Evolutionary conservation across 129 eudicot genomes (phyloP).

Genomic region (Artemisia argyi): DNA sequence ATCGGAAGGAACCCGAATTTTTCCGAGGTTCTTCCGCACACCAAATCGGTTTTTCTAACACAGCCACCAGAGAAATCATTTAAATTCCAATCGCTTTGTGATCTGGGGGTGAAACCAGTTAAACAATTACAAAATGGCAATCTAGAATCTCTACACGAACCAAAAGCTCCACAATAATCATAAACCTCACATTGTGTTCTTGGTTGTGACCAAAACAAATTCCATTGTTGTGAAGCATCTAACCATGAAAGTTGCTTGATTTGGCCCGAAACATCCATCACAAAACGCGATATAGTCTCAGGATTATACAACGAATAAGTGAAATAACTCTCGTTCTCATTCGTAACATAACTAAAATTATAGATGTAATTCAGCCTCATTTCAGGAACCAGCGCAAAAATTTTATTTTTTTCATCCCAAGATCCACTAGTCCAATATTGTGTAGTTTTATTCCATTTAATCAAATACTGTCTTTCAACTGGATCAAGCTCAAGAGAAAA

Average conservation of each 20-base stretch:
- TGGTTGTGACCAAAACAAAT: constrained; percentile 56
- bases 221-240: constrained; percentile 36
- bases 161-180: constrained; percentile 63
- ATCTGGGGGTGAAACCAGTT: constrained; percentile 37
- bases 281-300: constrained; percentile 34
- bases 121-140: constrained; percentile 53
- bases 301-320: constrained; percentile 38
- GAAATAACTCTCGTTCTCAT: constrained; percentile 54
- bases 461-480: constrained; percentile 21
- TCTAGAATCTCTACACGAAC: constrained; percentile 35
- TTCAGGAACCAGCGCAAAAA: constrained; percentile 45
- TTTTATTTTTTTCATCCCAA: constrained; percentile 35
- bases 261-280: constrained; percentile 55
- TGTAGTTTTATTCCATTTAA: constrained; percentile 38
- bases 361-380: constrained; percentile 44
- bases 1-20: constrained; percentile 22
- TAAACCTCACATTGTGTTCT: constrained; percentile 55
- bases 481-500: constrained; percentile 48
- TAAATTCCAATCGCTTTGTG: constrained; percentile 38
- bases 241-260: constrained; percentile 43
- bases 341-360: constrained; percentile 45
- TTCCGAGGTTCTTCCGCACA: constrained; percentile 31
- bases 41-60: constrained; percentile 38
- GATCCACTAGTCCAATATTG: constrained; percentile 51
- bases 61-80: constrained; percentile 63